Conservation (phyloP, 306 rosid species). For the Begonia loranthoides region DNA sequence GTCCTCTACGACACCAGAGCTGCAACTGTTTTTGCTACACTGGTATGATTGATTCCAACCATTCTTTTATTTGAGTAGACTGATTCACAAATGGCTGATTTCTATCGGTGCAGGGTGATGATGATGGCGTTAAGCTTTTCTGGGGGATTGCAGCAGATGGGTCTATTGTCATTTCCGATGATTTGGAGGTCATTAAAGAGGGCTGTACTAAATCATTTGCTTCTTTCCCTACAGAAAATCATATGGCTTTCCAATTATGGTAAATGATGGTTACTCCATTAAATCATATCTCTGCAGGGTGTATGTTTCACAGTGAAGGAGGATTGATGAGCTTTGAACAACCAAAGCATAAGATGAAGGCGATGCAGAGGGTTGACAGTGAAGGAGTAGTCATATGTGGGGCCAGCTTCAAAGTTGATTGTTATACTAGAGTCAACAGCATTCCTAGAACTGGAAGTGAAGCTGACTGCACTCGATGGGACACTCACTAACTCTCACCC, state of each 20-base stretch:
- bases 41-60: slow-evolving; percentile 26
- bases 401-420: slow-evolving; percentile 83
- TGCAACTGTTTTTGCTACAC: slow-evolving; percentile 83
- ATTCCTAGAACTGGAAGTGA: slow-evolving; percentile 82
- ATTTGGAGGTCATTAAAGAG: too few relatives aligned
- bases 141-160: too few relatives aligned
- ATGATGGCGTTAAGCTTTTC: too few relatives aligned
- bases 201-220: too few relatives aligned
- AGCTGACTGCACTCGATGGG: too few relatives aligned
- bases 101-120: too few relatives aligned
- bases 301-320: slow-evolving; percentile 87
- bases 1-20: too few relatives aligned
- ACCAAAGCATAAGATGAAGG: slow-evolving; percentile 83
- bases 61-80: neutral
- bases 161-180: too few relatives aligned
- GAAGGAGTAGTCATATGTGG: slow-evolving; percentile 96
- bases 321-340: slow-evolving; percentile 94
- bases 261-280: neutral
- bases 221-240: slow-evolving; percentile 49
- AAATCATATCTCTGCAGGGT: slow-evolving; percentile 28
- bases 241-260: neutral
- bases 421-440: slow-evolving; percentile 59
- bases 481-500: too few relatives aligned
- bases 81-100: neutral
- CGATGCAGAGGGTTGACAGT: slow-evolving; percentile 90